Conservation (phyloP, 139 green algal genomes). For the Tetradesmus lagerheimii region DNA sequence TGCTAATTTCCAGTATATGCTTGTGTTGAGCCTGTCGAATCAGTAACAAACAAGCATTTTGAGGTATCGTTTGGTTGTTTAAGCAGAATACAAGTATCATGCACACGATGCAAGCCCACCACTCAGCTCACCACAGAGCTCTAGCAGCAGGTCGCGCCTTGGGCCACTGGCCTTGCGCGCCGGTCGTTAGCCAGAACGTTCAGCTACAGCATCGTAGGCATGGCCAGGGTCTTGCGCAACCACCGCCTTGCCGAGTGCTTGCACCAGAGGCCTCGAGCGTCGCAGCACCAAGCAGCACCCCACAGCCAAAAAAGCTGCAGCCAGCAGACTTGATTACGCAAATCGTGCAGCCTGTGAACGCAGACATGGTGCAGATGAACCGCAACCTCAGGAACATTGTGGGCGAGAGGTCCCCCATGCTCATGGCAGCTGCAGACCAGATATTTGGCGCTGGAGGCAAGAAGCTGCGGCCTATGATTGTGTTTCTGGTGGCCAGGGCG, state of each 20-base stretch:
- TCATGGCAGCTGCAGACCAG: conserved; percentile 97
- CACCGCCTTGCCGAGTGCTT: not conserved
- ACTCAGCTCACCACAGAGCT: not conserved
- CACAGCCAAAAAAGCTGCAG: not conserved
- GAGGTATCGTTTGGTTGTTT: not conserved
- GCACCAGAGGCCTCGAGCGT: not conserved
- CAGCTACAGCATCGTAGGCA: not conserved
- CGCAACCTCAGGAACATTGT: conserved; percentile 91
- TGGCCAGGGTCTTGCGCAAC: not conserved
- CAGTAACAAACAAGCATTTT: not conserved
- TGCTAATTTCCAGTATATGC: not conserved
- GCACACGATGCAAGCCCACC: not conserved
- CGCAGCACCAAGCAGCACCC: not conserved
- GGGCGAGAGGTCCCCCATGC: conserved; percentile 92
- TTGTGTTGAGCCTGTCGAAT: not conserved
- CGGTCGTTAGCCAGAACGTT: not conserved
- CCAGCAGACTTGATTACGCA: conserved; percentile 56
- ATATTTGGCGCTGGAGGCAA: conserved; percentile 99
- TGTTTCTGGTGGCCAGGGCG: conserved; percentile 90
- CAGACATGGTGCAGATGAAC: conserved; percentile 89
- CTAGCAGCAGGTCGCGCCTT: not conserved
- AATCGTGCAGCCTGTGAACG: conserved; percentile 75
- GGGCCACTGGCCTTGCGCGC: not conserved
- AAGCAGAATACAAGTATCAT: not conserved
- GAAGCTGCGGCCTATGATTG: conserved; percentile 91